These are phyloP conservation scores for Pontederia crassipes DNA, from an alignment of 176 grass and related monocot species.

Conservation along the genomic window DNA sequence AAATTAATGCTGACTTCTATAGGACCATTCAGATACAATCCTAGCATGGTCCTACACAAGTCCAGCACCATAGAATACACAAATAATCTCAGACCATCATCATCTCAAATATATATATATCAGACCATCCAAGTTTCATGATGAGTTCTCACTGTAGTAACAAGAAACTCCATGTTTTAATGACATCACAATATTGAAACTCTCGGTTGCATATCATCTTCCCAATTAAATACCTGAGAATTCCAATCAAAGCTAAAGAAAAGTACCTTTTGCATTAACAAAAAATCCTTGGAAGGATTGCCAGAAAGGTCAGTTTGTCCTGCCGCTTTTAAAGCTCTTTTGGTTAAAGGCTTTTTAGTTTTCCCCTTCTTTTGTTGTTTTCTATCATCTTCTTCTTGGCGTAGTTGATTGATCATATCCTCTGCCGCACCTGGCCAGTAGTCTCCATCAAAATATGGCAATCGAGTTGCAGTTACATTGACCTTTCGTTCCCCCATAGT, in stretches of 20 bases:
- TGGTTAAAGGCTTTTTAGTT: slow-evolving; percentile 1
- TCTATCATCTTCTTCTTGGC: slow-evolving; percentile 77
- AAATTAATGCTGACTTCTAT: no score
- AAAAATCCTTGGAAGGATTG: slow-evolving; percentile 7
- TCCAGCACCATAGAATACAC: no score
- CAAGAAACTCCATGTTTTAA: no score
- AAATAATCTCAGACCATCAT: no score
- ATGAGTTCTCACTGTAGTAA: no score
- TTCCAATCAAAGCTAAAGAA: background rate
- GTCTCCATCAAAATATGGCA: slow-evolving; percentile 15
- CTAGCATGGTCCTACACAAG: no score
- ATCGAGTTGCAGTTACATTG: slow-evolving; percentile 7
- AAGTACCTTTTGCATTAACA: slow-evolving; percentile 9
- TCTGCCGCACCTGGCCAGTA: slow-evolving; percentile 13
- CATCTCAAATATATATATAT: no score
- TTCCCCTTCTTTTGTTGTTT: slow-evolving; percentile 16
- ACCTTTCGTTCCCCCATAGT: slow-evolving; percentile 8
- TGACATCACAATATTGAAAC: no score
- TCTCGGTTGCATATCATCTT: no score
- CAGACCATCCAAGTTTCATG: no score
- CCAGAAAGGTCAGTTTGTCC: slow-evolving; percentile 9
- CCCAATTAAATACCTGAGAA: background rate
- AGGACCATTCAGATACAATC: no score
- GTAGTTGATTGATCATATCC: slow-evolving; percentile 17
- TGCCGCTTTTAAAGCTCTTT: slow-evolving; percentile 12